Evolutionary conservation across 2,329 filamentous ascomycete species (phyloP).

Genomic region (Metarhizium robertsii): DNA sequence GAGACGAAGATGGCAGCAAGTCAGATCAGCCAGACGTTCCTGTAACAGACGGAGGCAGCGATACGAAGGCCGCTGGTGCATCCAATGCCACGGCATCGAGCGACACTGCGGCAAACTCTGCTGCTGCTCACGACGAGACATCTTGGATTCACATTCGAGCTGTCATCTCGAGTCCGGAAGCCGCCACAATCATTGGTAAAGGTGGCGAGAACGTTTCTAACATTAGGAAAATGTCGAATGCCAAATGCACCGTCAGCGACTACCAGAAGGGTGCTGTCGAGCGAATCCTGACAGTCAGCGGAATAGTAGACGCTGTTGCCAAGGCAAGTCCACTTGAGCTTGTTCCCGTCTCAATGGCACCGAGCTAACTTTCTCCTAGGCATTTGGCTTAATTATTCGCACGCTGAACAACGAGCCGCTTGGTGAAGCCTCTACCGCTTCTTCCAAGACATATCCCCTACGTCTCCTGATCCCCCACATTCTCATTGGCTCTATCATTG

Average conservation of each 20-base stretch:
- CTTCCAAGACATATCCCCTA: constrained; percentile 95
- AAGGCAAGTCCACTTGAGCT: constrained; percentile 52
- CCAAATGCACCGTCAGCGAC: constrained; percentile 98
- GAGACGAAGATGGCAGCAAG: constrained; percentile 40
- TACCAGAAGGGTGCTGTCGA: constrained; percentile 96
- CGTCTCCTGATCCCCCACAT: constrained; percentile 94
- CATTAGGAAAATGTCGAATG: constrained; percentile 88
- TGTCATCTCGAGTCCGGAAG: constrained; percentile 94
- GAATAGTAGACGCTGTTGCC: constrained; percentile 89
- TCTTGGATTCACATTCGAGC: constrained; percentile 95
- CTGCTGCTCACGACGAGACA: constrained; percentile 71
- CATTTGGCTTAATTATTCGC: constrained; percentile 95
- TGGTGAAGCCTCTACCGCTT: constrained; percentile 75
- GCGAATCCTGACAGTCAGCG: constrained; percentile 94
- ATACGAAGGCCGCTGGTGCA: constrained; percentile 13
- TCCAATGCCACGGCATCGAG: constrained; percentile 17
- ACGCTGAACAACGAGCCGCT: constrained; percentile 96
- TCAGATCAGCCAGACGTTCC: constrained; percentile 17
- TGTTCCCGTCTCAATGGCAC: constrained; percentile 1
- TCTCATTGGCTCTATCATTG: constrained; percentile 96
- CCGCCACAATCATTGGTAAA: constrained; percentile 96
- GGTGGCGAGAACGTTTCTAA: constrained; percentile 97
- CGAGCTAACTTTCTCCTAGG: constrained; percentile 41
- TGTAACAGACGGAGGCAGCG: constrained; percentile 22
- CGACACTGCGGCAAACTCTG: constrained; percentile 31